Evolutionary conservation across 495 filamentous ascomycete species (phyloP).

Genomic region (Cryomyces antarcticus): DNA sequence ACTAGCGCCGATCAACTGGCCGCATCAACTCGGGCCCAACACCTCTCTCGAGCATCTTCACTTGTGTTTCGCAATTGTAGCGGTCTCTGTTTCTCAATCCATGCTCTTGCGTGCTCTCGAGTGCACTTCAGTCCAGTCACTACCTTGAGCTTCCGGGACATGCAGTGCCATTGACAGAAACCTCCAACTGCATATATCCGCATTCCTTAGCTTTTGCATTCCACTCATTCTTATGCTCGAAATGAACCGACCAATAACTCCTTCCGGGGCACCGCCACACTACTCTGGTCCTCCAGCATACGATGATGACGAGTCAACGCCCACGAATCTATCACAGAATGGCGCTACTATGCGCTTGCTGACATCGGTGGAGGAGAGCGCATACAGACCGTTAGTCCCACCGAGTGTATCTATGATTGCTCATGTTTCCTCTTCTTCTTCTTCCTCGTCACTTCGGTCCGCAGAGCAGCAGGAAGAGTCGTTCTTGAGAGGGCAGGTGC

Average conservation of each 20-base stretch:
- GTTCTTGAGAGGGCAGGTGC: neutral
- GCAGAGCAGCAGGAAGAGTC: too few relatives aligned
- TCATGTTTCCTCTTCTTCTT: slow-evolving; percentile 5
- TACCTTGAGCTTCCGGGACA: too few relatives aligned
- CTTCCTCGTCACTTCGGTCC: neutral
- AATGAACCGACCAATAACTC: neutral
- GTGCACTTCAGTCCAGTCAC: too few relatives aligned
- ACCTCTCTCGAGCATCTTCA: too few relatives aligned
- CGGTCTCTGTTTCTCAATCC: too few relatives aligned
- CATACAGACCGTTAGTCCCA: slow-evolving; percentile 25
- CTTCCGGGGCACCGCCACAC: neutral
- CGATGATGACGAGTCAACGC: slow-evolving; percentile 9
- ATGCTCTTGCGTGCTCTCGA: too few relatives aligned
- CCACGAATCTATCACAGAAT: slow-evolving; percentile 17
- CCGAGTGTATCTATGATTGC: slow-evolving; percentile 8
- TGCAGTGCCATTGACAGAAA: too few relatives aligned
- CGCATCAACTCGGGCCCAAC: too few relatives aligned
- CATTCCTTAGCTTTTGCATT: neutral
- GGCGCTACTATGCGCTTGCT: slow-evolving; percentile 41
- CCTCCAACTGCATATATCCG: neutral
- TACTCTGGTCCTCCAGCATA: slow-evolving; percentile 2
- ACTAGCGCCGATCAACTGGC: too few relatives aligned
- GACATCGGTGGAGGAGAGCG: slow-evolving; percentile 29
- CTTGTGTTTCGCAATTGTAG: too few relatives aligned
- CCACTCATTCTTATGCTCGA: neutral